Conservation (phyloP, 2,329 filamentous ascomycete genomes). For the Canariomyces notabilis region DNA sequence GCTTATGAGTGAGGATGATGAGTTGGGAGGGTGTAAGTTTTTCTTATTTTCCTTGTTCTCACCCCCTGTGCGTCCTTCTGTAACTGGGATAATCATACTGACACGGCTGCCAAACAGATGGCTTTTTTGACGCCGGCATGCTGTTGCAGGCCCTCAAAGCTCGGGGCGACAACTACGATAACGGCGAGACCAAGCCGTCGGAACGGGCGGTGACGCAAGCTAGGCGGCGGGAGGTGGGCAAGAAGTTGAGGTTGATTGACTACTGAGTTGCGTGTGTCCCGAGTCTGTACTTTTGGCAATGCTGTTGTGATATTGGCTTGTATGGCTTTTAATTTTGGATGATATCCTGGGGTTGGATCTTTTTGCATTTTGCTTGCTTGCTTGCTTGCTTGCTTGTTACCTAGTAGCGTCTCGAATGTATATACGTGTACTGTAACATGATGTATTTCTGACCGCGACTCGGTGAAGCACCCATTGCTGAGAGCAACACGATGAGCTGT, state of each 20-base stretch:
- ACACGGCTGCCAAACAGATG: constrained; percentile 54
- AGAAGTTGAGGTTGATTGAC: constrained; percentile 66
- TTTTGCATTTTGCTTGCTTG: background rate
- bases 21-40: constrained; percentile 85
- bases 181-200: constrained; percentile 48
- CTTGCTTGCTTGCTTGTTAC: no score
- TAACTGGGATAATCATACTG: background rate
- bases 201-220: constrained; percentile 57
- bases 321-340: background rate
- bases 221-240: constrained; percentile 63
- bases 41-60: constrained; percentile 6
- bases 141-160: constrained; percentile 81
- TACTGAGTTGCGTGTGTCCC: constrained; percentile 47
- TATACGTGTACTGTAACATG: background rate
- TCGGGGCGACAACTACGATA: constrained; percentile 51
- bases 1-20: constrained; percentile 75
- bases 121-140: constrained; percentile 97
- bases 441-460: no score
- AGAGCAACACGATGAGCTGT: no score
- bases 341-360: background rate
- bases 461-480: no score
- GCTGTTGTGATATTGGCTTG: background rate
- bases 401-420: background rate
- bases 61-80: background rate
- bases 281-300: background rate